Evolutionary conservation across 768 basidiomycete genomes (phyloP).

Genomic region (Rossbeevera mucosa): DNA sequence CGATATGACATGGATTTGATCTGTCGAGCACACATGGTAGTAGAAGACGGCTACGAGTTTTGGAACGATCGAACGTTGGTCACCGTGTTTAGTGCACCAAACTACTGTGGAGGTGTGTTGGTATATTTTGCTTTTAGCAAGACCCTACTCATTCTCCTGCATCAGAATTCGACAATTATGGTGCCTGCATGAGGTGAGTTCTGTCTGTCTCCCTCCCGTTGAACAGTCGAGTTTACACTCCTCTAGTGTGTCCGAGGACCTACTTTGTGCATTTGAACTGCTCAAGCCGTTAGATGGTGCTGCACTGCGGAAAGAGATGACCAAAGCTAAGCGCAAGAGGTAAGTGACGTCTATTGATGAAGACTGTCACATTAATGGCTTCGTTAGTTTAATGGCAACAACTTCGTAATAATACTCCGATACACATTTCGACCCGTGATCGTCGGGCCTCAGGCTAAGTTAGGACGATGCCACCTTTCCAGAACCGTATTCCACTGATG

Average conservation of each 20-base stretch:
- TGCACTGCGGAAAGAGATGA: slow-evolving; percentile 96
- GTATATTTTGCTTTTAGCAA: slow-evolving; percentile 1
- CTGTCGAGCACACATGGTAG: slow-evolving; percentile 99
- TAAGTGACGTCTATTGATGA: slow-evolving; percentile 22
- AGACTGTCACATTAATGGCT: background rate
- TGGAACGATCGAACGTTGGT: slow-evolving; percentile 99
- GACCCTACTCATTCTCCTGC: slow-evolving; percentile 14
- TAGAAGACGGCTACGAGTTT: slow-evolving; percentile 98
- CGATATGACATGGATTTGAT: slow-evolving; percentile 99
- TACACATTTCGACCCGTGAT: slow-evolving; percentile 2
- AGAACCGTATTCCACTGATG: slow-evolving; percentile 18
- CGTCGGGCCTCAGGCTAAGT: slow-evolving; percentile 3
- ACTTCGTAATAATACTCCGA: slow-evolving; percentile 20
- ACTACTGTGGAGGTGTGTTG: slow-evolving; percentile 87
- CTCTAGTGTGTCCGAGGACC: slow-evolving; percentile 87
- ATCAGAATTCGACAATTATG: slow-evolving; percentile 91
- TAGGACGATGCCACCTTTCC: slow-evolving; percentile 5
- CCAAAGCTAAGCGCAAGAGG: slow-evolving; percentile 98
- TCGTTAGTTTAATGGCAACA: slow-evolving; percentile 33
- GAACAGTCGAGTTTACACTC: slow-evolving; percentile 9
- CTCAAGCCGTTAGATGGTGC: slow-evolving; percentile 94
- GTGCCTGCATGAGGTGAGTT: slow-evolving; percentile 85
- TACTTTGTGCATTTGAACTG: slow-evolving; percentile 95
- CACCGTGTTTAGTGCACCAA: slow-evolving; percentile 97
- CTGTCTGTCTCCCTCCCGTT: background rate